Evolutionary conservation across 495 filamentous ascomycete species (phyloP).

Genomic region (Penicillium soppii): DNA sequence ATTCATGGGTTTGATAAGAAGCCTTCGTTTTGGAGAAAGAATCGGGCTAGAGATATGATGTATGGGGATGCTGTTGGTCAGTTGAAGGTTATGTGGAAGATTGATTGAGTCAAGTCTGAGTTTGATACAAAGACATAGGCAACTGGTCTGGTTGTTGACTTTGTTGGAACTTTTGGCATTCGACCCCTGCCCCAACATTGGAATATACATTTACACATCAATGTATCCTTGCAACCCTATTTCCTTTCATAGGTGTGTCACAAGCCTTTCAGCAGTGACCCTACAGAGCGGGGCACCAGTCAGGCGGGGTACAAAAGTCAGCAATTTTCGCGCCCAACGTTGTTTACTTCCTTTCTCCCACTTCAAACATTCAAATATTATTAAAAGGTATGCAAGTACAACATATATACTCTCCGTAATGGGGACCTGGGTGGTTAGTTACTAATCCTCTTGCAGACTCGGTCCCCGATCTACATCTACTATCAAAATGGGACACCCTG

Average conservation of each 20-base stretch:
- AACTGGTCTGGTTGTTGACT: no score
- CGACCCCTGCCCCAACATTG: no score
- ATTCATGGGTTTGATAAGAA: slow-evolving; percentile 31
- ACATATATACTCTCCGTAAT: not conserved
- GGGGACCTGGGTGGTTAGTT: slow-evolving; percentile 1
- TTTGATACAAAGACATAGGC: no score
- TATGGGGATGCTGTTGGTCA: slow-evolving; percentile 20
- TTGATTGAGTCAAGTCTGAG: no score
- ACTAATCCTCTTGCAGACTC: not conserved
- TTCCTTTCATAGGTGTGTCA: no score
- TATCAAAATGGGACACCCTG: slow-evolving; percentile 26
- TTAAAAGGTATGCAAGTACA: not conserved
- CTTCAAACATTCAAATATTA: not conserved
- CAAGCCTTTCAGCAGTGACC: no score
- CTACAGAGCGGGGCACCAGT: slow-evolving; percentile 9
- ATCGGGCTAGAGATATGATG: slow-evolving; percentile 15
- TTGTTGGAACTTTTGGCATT: no score
- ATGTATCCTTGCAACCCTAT: no score
- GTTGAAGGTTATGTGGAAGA: slow-evolving; percentile 21
- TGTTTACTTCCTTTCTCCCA: not conserved
- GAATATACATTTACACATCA: no score
- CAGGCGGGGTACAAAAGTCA: slow-evolving; percentile 13
- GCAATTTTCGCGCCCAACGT: slow-evolving; percentile 3
- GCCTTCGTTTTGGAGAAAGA: slow-evolving; percentile 18
- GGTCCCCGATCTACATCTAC: slow-evolving; percentile 1